Evolutionary conservation across 176 grass and related monocot genomes (phyloP), one percentile per base, ranked within the genome.

Genomic region (Oryza officinalis): DNA sequence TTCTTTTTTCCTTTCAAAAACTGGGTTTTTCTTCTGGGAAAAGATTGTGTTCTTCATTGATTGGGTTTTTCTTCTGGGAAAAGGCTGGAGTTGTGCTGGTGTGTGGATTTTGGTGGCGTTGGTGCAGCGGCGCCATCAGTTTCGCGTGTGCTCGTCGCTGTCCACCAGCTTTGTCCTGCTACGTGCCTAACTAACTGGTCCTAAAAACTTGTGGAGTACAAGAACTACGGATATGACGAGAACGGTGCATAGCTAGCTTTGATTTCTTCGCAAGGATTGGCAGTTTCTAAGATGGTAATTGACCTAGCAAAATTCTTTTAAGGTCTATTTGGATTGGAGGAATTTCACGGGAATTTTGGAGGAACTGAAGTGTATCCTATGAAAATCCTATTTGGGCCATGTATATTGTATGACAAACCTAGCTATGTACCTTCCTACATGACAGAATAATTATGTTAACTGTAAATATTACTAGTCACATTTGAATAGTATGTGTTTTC

Each of bases 241-340:
- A 14, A 17, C 45, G 45, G 18, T 54, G 18, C 18, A n/a, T 12
- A 5, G 82, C 41, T 20, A 30, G 43, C 14, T 41, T 85, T 71
- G 82, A 30, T 81, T 14, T 20, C 30, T 78, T 71, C 82, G 31
- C 25, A 63, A 30, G 27, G 10, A n/a, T 33, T 27, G 65, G 65
- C 63, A 69, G 49, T 69, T 60, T 52, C 11, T 45, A 52, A 44
- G 67, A 8, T 57, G 52, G 18, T 22, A n/a, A 57, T 57, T 57
- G 5, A 22, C 50, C 38, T 70, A 0, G 49, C 69, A 11, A 25
- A 60, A 74, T 61, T 74, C 37, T 18, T 71, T 37, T 61, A 47
- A 35, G 33, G 33, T 6, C 33, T 35, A 35, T 35, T 35, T 5
- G 33, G 33, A 35, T 35, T 35, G 4, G 33, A 35, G 33, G 33